Base-by-base conservation (phyloP, 805 yeast species). In the Isabelozyma rhagii region DNA sequence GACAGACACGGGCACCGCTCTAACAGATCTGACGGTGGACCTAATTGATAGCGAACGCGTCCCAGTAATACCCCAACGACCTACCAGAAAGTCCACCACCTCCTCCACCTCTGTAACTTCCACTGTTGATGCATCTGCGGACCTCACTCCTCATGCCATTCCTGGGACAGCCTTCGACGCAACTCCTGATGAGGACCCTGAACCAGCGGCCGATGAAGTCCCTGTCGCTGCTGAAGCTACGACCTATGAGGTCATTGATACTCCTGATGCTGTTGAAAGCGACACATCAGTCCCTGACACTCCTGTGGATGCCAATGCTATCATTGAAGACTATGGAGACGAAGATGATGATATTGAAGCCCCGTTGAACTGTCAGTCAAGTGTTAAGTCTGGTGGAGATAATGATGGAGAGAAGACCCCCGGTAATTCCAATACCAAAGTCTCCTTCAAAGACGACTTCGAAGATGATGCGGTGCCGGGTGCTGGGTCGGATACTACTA, bases 331-430 rank as follows among this genome's bases (percentile, higher is more conserved):
- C 36, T 31, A 31, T 31, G 36, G 36, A 31, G 36, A 31, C n/a
- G 36, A 31, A 10, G n/a, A 31, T 8, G 36, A 31, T 31, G 36
- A 13, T 5, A 8, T 5, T 8, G 41, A 39, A 15, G 15, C 41
- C 14, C 6, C 8, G 11, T n/a, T 39, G 18, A 39, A 39, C 14
- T 13, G 18, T 15, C 41, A 39, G 14, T n/a, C 41, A 8, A n/a
- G 18, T 39, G 36, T 31, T 5, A 15, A 39, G 5, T 27, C 17
- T 6, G 43, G 21, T 5, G 54, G 41, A 25, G 56, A 47, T 8
- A 50, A 17, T 11, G 71, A 67, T 50, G 71, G 71, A 1, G 72
- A 68, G 21, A 63, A 57, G 41, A 68, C 71, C 2, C 72, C 73
- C 2, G 69, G 66, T 3, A 67, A 63, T 39, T 55, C 68, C 1